Evolutionary conservation across 768 basidiomycete genomes (phyloP).

Genomic region (Phylloporus sp.): DNA sequence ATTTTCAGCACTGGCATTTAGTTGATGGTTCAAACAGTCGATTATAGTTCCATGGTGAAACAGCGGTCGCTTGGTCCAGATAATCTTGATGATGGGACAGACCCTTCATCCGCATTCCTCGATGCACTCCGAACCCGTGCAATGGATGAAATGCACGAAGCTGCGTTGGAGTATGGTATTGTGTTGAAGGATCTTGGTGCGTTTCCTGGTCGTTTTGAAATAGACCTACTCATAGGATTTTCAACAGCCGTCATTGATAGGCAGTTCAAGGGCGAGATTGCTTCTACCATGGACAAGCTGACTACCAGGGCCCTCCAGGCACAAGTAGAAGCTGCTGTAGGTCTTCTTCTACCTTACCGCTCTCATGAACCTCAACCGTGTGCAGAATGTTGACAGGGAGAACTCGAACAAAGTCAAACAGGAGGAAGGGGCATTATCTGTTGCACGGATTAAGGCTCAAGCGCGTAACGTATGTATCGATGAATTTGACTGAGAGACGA

Average conservation of each 20-base stretch:
- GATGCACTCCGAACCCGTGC: slow-evolving; percentile 79
- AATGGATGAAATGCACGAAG: slow-evolving; percentile 82
- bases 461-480: slow-evolving; percentile 41
- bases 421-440: slow-evolving; percentile 74
- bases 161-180: slow-evolving; percentile 82
- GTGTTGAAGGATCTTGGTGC: slow-evolving; percentile 73
- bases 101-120: slow-evolving; percentile 72
- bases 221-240: slow-evolving; percentile 2
- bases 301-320: slow-evolving; percentile 82
- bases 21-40: slow-evolving; percentile 31
- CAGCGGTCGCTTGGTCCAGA: slow-evolving; percentile 77
- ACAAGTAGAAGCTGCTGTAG: slow-evolving; percentile 80
- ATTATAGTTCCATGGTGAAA: slow-evolving; percentile 66
- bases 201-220: slow-evolving; percentile 10
- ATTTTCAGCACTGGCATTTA: background rate
- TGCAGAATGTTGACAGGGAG: slow-evolving; percentile 77
- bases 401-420: slow-evolving; percentile 87
- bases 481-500: background rate
- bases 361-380: background rate
- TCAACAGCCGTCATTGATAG: slow-evolving; percentile 74
- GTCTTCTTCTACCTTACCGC: slow-evolving; percentile 13
- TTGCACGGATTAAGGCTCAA: slow-evolving; percentile 74
- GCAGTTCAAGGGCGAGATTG: slow-evolving; percentile 88
- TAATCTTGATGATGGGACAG: slow-evolving; percentile 64
- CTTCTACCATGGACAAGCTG: slow-evolving; percentile 78